Base-by-base conservation (phyloP, 208 protist species). In the Leishmania tropica region DNA sequence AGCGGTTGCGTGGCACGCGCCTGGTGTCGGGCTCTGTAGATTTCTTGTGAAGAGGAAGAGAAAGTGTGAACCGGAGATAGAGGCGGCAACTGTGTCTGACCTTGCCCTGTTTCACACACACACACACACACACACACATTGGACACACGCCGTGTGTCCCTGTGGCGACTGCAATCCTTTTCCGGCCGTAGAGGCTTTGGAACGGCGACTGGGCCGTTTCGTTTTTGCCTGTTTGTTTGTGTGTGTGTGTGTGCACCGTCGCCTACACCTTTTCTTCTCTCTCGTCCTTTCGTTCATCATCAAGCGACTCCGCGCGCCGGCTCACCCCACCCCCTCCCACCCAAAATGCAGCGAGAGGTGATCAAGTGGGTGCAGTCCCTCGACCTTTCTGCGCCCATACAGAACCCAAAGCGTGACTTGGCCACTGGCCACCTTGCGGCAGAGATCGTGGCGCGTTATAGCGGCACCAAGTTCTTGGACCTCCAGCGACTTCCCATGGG, bases 341-440 rank as follows among this genome's bases (percentile, higher is more conserved):
- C 24, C 1, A 10, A 68, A 68, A 96, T 97, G 95, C 92, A 97
- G 79, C 90, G 95, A 1, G 98, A 99, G 56, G 81, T 99, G 35
- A 93, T 99, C 68, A 98, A 98, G 81, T 99, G 98, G 98, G 60
- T 99, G n/a, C 98, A 99, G 84, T 91, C 94, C 15, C 88, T 99
- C 15, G 97, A 99, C 62, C 88, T 99, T 31, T 93, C 95, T 2
- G 92, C 92, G 64, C 89, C 89, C 6, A 87, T 99, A 3, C 96
- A 96, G 60, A 98, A 99, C 88, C 92, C 96, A 2, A 90, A 91
- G 70, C 85, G 96, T n/a, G 98, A 99, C 81, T 90, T 99, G 28
- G 87, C 96, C 28, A 99, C 98, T 64, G 98, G 98, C 2, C 98
- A 98, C 81, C 80, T 97, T 2, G 88, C 97, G 13, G 98, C 98